A percentile compares a stretch with the other conserved stretches of the same genome.
Evolutionary conservation across 805 yeast species (phyloP).

Genomic region (Hagleromyces aurorensis): DNA sequence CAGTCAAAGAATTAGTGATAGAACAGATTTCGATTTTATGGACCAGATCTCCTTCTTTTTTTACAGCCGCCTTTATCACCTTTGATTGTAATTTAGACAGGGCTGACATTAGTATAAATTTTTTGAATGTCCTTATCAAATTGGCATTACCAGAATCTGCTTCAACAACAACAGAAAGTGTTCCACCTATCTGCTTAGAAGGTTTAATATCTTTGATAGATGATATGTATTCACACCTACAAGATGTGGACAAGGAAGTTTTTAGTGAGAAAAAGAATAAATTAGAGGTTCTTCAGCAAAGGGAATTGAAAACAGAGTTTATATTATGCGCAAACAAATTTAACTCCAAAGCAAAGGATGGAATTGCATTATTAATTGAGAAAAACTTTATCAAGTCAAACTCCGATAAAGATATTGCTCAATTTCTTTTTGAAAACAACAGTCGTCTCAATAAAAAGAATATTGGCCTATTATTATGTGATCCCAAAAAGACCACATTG

Average conservation of each 20-base stretch:
- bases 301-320: constrained; percentile 59
- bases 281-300: constrained; percentile 23
- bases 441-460: constrained; percentile 80
- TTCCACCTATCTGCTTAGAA: constrained; percentile 90
- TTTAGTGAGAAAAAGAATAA: constrained; percentile 18
- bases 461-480: constrained; percentile 79
- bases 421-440: constrained; percentile 68
- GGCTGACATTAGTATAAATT: constrained; percentile 60
- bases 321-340: constrained; percentile 66
- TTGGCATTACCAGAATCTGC: constrained; percentile 86
- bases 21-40: constrained; percentile 78
- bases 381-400: constrained; percentile 52
- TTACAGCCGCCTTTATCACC: constrained; percentile 66
- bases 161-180: constrained; percentile 64
- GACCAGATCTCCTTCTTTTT: constrained; percentile 72
- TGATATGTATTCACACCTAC: constrained; percentile 45
- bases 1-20: constrained; percentile 70
- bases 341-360: constrained; percentile 72
- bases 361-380: constrained; percentile 56
- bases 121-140: constrained; percentile 64
- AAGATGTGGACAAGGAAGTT: constrained; percentile 15
- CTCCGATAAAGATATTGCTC: constrained; percentile 59
- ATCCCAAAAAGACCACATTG: constrained; percentile 55
- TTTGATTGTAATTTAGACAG: constrained; percentile 90
- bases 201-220: constrained; percentile 68